Evolutionary conservation across 441 rosid genomes (phyloP).

Genomic region (Cnidoscolus chayamansa): DNA sequence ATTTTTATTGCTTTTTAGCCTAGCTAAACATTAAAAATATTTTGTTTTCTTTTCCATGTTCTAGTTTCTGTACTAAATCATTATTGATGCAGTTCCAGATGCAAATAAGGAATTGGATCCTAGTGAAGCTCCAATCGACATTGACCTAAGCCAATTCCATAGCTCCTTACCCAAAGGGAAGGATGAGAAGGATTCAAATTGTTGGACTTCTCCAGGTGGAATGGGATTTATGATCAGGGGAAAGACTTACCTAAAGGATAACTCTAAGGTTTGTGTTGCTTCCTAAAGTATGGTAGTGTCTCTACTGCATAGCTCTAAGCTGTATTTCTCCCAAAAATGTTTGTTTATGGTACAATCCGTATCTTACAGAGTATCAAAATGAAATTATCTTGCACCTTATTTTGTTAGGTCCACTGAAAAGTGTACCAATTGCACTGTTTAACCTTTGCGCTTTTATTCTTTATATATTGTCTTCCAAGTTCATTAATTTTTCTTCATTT

Average conservation of each 20-base stretch:
- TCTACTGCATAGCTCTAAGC: background rate
- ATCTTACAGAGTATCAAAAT: conserved; percentile 2
- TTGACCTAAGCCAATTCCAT: conserved; percentile 59
- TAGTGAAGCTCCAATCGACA: conserved; percentile 41
- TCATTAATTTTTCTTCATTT: background rate
- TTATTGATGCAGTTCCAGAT: conserved; percentile 48
- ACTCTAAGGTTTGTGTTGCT: conserved; percentile 58
- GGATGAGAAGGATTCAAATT: conserved; percentile 68
- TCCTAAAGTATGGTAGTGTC: background rate
- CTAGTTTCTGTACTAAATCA: background rate
- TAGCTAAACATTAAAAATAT: background rate
- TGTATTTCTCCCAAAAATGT: background rate
- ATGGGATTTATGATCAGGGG: conserved; percentile 94
- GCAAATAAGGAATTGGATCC: conserved; percentile 66
- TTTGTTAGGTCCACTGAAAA: background rate
- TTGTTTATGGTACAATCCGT: background rate
- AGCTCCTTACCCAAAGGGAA: conserved; percentile 61
- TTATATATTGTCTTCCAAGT: background rate
- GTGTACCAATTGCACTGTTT: background rate
- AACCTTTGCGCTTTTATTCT: background rate
- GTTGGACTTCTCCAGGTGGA: conserved; percentile 93
- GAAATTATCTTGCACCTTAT: background rate
- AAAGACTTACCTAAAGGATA: conserved; percentile 83
- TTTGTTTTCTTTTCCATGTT: background rate
- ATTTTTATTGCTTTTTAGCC: background rate